Percentiles rank a stretch among this genome's conserved stretches.
phyloP scores from a whole-genome alignment of 768 basidiomycete genomes.

The Trichaptum fuscoviolaceum region DNA sequence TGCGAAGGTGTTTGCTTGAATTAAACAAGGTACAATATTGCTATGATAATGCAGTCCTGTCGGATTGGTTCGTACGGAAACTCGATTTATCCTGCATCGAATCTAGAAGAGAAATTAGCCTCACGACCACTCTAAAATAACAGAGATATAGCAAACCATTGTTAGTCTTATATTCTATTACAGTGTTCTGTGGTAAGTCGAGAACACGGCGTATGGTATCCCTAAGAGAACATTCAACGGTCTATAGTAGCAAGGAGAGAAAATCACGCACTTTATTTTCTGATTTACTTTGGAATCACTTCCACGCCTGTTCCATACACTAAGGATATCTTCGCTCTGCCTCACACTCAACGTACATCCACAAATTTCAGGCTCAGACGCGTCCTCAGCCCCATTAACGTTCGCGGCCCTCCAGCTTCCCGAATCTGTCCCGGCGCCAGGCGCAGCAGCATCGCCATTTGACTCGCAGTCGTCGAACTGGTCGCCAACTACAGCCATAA shows the following conservation, averaged over 20 bases:
- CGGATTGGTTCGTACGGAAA: constrained; percentile 45
- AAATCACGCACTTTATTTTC: constrained; percentile 64
- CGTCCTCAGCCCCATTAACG: constrained; percentile 29
- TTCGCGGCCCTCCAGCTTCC: constrained; percentile 18
- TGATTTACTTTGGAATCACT: constrained; percentile 71
- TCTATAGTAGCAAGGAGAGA: neutral
- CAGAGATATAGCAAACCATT: constrained; percentile 47
- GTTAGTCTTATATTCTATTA: constrained; percentile 95
- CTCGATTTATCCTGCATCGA: constrained; percentile 88
- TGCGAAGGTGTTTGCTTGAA: neutral
- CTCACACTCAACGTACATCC: constrained; percentile 94
- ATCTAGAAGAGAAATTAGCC: constrained; percentile 37
- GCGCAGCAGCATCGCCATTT: constrained; percentile 26
- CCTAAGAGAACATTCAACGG: constrained; percentile 33
- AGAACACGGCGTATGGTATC: constrained; percentile 77
- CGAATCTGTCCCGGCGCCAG: constrained; percentile 18
- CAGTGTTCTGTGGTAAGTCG: constrained; percentile 67
- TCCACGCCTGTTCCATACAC: constrained; percentile 87
- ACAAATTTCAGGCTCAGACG: constrained; percentile 74
- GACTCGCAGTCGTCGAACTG: constrained; percentile 71
- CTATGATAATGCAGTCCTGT: constrained; percentile 7
- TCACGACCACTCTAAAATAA: neutral
- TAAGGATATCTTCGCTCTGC: constrained; percentile 90
- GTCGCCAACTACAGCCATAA: constrained; percentile 85
- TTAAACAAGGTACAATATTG: constrained; percentile 3